Percentiles rank a stretch among this genome's conserved stretches.
phyloP scores from a whole-genome alignment of 306 rosid species.

The Fagus crenata region DNA sequence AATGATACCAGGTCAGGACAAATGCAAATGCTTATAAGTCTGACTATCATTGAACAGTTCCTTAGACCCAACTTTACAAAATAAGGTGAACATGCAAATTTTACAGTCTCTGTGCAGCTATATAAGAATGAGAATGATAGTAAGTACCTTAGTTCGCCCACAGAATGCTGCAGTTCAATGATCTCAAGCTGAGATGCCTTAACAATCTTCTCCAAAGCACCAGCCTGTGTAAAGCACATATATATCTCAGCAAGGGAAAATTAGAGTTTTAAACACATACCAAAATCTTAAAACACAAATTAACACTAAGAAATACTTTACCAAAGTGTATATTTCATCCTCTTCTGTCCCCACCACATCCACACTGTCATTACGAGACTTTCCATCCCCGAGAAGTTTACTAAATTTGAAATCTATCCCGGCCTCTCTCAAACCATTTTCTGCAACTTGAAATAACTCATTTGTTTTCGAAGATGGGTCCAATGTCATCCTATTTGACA shows the following conservation, averaged over 20 bases:
- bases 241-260: slow-evolving; percentile 28
- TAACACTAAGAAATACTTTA: slow-evolving; percentile 34
- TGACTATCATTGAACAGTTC: neutral
- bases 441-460: slow-evolving; percentile 79
- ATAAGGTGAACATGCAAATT: slow-evolving; percentile 1
- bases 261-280: slow-evolving; percentile 5
- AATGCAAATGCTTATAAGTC: slow-evolving; percentile 2
- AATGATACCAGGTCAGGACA: slow-evolving; percentile 44
- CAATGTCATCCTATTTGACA: slow-evolving; percentile 61
- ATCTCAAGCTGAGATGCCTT: slow-evolving; percentile 94
- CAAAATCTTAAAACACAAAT: slow-evolving; percentile 16
- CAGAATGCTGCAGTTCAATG: slow-evolving; percentile 77
- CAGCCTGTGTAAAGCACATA: slow-evolving; percentile 59
- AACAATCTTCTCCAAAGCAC: slow-evolving; percentile 91
- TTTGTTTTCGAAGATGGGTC: slow-evolving; percentile 56
- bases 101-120: slow-evolving; percentile 2
- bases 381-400: slow-evolving; percentile 62
- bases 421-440: slow-evolving; percentile 83
- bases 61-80: neutral
- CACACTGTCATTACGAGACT: slow-evolving; percentile 40
- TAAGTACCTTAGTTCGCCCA: slow-evolving; percentile 71
- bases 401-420: slow-evolving; percentile 88
- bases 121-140: slow-evolving; percentile 18
- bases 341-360: slow-evolving; percentile 49
- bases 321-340: slow-evolving; percentile 80